A percentile compares a stretch with the other conserved stretches of the same genome.
Conservation (phyloP, 228 moss, liverwort and hornwort genomes). For the Sphagnum fallax region DNA sequence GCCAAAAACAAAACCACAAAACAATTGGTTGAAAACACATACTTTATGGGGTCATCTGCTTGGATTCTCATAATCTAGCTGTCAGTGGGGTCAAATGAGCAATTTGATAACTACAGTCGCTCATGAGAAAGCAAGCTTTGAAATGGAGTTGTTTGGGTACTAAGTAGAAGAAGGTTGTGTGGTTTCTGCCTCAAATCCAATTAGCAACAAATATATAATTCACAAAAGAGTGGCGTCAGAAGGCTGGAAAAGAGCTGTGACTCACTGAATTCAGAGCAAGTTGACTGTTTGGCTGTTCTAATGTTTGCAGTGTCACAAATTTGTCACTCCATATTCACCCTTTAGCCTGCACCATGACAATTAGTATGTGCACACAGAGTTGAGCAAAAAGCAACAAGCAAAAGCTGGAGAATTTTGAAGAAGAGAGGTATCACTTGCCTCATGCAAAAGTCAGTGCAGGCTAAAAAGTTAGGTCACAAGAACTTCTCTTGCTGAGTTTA, state of each 20-base stretch:
- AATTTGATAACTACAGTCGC: too few species aligned
- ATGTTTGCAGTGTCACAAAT: slow-evolving; percentile 31
- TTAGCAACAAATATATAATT: neutral
- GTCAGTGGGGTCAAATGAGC: too few species aligned
- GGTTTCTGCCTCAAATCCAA: neutral
- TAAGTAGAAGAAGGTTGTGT: neutral
- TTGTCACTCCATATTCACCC: slow-evolving; percentile 22
- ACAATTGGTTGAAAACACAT: neutral
- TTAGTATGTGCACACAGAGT: neutral
- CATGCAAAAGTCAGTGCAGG: neutral
- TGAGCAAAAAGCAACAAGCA: neutral
- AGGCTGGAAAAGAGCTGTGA: neutral
- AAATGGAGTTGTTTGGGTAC: neutral
- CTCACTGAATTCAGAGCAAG: slow-evolving; percentile 18
- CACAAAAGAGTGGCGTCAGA: neutral
- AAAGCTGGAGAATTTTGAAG: neutral
- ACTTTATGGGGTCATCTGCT: neutral
- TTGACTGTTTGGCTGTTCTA: slow-evolving; percentile 20
- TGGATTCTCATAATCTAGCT: too few species aligned
- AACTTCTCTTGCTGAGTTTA: too few species aligned
- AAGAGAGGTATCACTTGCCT: too few species aligned
- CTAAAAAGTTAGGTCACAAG: neutral
- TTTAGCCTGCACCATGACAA: slow-evolving; percentile 20
- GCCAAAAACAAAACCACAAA: neutral
- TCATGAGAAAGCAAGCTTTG: neutral